Evolutionary conservation across 31 red algal genomes (phyloP).

Genomic region (Bonnemaisonia californica): DNA sequence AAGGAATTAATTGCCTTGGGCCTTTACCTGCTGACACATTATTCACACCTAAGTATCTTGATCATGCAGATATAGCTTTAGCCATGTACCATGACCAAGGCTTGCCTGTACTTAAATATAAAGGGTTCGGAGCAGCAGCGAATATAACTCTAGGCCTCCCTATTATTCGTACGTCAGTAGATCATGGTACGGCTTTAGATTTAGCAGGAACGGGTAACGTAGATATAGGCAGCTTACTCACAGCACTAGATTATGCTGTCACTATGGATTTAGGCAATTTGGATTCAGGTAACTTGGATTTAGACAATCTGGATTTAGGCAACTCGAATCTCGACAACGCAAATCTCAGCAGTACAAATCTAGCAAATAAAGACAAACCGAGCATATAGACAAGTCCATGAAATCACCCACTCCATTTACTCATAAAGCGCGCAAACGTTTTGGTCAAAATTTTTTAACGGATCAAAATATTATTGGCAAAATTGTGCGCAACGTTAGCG

Average conservation of each 20-base stretch:
- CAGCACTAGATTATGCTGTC: background rate
- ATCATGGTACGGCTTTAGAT: conserved; percentile 33
- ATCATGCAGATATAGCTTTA: background rate
- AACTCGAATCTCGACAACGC: too few species aligned
- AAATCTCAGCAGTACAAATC: too few species aligned
- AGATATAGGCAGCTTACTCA: background rate
- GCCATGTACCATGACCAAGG: conserved; percentile 44
- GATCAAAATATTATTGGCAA: background rate
- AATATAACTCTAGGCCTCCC: conserved; percentile 25
- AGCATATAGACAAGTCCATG: too few species aligned
- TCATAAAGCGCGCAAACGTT: conserved; percentile 2
- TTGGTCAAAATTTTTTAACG: conserved; percentile 21
- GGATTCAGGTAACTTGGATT: too few species aligned
- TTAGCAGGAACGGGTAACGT: background rate
- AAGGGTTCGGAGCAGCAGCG: conserved; percentile 3
- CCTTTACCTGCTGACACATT: conserved; percentile 11
- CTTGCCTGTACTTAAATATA: background rate
- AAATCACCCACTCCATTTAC: too few species aligned
- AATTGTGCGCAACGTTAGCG: background rate
- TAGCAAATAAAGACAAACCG: too few species aligned
- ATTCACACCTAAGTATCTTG: background rate
- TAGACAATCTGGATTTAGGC: too few species aligned
- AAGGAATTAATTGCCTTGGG: background rate
- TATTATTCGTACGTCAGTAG: conserved; percentile 18
- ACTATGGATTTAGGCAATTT: background rate